These are phyloP conservation scores for Ophiostoma sp. DNA, from an alignment of 2,329 filamentous ascomycete species.

Conservation along the genomic window DNA sequence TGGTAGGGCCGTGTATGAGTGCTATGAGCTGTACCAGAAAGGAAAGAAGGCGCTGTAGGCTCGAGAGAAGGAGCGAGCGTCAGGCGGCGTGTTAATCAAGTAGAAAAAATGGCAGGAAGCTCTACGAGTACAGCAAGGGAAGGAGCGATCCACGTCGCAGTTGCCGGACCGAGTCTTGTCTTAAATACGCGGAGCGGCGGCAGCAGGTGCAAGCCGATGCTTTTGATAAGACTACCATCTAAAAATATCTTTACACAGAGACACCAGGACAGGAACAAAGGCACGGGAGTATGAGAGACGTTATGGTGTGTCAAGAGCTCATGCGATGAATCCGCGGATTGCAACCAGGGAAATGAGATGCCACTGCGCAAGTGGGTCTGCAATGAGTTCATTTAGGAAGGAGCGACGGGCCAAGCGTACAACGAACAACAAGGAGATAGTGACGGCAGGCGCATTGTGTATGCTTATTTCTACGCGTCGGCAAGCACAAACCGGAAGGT, in stretches of 20 bases:
- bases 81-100: neutral
- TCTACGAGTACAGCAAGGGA: neutral
- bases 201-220: neutral
- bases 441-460: neutral
- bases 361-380: neutral
- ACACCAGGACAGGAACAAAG: no score
- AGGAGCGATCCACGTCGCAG: neutral
- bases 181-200: neutral
- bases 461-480: neutral
- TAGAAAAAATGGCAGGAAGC: neutral
- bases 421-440: neutral
- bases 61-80: neutral
- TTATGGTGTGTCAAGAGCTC: neutral
- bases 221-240: neutral
- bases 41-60: neutral
- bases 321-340: conserved; percentile 1
- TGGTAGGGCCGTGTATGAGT: neutral
- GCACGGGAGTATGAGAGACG: neutral
- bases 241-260: neutral
- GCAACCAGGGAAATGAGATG: neutral
- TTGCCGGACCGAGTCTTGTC: neutral
- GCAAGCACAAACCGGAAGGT: neutral
- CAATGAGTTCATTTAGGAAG: neutral
- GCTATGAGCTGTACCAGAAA: neutral
- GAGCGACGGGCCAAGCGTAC: neutral